A percentile compares a stretch with the other conserved stretches of the same genome.
Conservation (phyloP, 106 monocot species). For the Platanthera zijinensis region DNA sequence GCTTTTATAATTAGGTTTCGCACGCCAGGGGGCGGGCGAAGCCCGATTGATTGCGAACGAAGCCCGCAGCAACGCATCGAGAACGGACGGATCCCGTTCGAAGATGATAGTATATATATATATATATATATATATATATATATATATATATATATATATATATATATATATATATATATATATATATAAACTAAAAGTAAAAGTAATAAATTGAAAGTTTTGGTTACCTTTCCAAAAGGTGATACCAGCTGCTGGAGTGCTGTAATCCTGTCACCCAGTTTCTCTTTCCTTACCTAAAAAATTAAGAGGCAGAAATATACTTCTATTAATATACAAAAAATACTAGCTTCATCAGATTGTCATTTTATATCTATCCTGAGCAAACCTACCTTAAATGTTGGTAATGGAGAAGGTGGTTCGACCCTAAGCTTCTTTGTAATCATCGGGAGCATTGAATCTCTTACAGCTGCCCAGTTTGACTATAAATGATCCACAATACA, state of each 20-base stretch:
- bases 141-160: no score
- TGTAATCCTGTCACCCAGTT: slow-evolving; percentile 50
- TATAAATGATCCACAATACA: neutral
- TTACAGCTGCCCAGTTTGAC: neutral
- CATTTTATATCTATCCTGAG: neutral
- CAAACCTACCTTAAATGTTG: slow-evolving; percentile 48
- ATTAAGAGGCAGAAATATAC: neutral
- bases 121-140: no score
- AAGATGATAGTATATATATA: no score
- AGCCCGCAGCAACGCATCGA: no score
- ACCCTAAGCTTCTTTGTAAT: slow-evolving; percentile 46
- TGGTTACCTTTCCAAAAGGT: slow-evolving; percentile 49
- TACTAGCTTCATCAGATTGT: neutral
- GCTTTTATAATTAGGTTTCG: no score
- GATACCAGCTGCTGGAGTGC: slow-evolving; percentile 51
- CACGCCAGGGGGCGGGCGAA: no score
- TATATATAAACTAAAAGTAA: neutral
- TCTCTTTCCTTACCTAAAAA: slow-evolving; percentile 50
- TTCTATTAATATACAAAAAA: neutral
- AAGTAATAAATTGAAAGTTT: slow-evolving; percentile 4
- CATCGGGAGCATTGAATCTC: slow-evolving; percentile 15
- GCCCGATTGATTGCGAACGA: no score
- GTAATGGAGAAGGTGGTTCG: slow-evolving; percentile 53
- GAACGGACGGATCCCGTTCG: no score
- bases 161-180: neutral